These are phyloP conservation scores for Lindgomyces ingoldianus DNA, from an alignment of 495 filamentous ascomycete genomes.

Conservation along the genomic window DNA sequence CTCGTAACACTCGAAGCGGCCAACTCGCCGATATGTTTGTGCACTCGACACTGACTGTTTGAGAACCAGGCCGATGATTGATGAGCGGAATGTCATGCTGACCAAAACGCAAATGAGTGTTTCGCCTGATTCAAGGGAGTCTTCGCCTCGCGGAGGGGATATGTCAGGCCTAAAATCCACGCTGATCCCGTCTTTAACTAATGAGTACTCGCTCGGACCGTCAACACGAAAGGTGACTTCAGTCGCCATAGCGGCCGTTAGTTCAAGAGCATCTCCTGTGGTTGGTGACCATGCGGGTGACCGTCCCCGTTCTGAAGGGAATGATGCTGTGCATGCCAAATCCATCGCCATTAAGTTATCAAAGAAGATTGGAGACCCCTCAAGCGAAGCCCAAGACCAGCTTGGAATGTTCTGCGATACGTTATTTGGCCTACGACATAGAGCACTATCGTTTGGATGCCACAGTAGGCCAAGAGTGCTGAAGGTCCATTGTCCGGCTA, in stretches of 20 bases:
- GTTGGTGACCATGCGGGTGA: constrained; percentile 21
- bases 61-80: constrained; percentile 33
- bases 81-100: constrained; percentile 34
- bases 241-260: constrained; percentile 29
- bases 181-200: constrained; percentile 25
- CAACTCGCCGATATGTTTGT: constrained; percentile 24
- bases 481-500: constrained; percentile 45
- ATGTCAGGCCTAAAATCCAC: constrained; percentile 34
- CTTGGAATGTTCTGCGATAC: constrained; percentile 16
- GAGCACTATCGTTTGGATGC: constrained; percentile 27
- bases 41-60: constrained; percentile 18
- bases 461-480: constrained; percentile 33
- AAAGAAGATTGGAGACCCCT: constrained; percentile 35
- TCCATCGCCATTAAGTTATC: constrained; percentile 36
- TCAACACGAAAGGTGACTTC: constrained; percentile 26
- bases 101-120: constrained; percentile 28
- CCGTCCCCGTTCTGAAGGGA: constrained; percentile 18
- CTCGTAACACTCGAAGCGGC: constrained; percentile 36
- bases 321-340: constrained; percentile 26
- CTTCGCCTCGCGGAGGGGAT: constrained; percentile 14
- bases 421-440: constrained; percentile 9
- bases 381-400: constrained; percentile 37
- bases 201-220: constrained; percentile 10
- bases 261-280: constrained; percentile 16
- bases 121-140: constrained; percentile 16